These are phyloP conservation scores for Phytophthora ramorum DNA, from an alignment of 352 stramenopile species.

Conservation along the genomic window DNA sequence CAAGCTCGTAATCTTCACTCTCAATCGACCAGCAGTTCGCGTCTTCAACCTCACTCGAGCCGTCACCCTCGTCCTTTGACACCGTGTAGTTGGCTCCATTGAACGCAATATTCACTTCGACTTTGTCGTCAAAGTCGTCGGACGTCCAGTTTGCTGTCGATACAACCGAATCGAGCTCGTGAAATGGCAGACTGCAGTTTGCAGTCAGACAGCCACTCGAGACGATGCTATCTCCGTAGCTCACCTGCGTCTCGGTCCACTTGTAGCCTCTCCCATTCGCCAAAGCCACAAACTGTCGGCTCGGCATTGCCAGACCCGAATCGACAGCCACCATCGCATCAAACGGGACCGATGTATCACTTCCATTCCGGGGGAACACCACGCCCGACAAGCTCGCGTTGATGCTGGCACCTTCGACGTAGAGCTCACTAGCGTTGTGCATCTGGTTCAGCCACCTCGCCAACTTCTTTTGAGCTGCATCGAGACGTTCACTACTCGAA, in stretches of 20 bases:
- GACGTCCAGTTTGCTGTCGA: constrained; percentile 26
- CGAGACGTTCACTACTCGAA: constrained; percentile 13
- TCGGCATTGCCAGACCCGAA: constrained; percentile 12
- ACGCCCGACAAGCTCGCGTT: constrained; percentile 26
- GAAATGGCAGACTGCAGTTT: constrained; percentile 4
- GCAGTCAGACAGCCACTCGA: constrained; percentile 25
- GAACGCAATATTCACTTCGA: constrained; percentile 21
- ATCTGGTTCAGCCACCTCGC: constrained; percentile 28
- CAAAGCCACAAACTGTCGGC: constrained; percentile 25
- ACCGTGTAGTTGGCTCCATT: constrained; percentile 24
- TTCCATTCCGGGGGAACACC: constrained; percentile 28
- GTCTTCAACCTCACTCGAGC: constrained; percentile 1
- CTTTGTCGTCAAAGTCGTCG: constrained; percentile 2
- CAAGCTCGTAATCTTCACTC: constrained; percentile 16
- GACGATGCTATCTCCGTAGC: constrained; percentile 21
- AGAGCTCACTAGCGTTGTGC: constrained; percentile 25
- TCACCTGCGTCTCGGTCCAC: constrained; percentile 26
- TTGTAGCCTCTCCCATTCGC: constrained; percentile 34
- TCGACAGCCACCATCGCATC: constrained; percentile 24
- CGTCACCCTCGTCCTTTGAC: constrained; percentile 11
- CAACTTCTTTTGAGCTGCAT: constrained; percentile 24
- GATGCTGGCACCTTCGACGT: constrained; percentile 24
- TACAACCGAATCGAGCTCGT: constrained; percentile 23
- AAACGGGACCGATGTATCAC: constrained; percentile 16
- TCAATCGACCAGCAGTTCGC: constrained; percentile 33